Conservation (phyloP, 345 rosid genomes). For the Turnera subulata region DNA sequence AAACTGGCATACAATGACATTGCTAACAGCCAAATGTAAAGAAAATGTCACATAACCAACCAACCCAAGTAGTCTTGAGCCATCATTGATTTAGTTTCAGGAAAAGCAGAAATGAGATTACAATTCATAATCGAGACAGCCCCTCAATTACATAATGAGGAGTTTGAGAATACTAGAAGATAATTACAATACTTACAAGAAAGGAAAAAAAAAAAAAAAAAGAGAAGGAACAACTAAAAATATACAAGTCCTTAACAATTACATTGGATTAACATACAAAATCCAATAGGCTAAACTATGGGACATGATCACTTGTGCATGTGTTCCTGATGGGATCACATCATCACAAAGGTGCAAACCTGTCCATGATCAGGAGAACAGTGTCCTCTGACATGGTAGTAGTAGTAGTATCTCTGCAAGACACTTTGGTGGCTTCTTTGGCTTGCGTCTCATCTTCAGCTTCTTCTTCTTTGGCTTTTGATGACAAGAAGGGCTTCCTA, state of each 20-base stretch:
- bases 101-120: too few relatives aligned
- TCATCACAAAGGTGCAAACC: conserved; percentile 63
- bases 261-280: neutral
- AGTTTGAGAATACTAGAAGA: too few relatives aligned
- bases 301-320: neutral
- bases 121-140: too few relatives aligned
- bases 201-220: neutral
- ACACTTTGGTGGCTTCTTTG: conserved; percentile 22
- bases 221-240: neutral
- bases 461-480: conserved; percentile 16
- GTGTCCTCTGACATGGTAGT: conserved; percentile 59
- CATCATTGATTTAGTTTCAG: too few relatives aligned
- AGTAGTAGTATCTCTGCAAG: conserved; percentile 16
- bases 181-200: too few relatives aligned
- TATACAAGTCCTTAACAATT: neutral
- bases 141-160: too few relatives aligned
- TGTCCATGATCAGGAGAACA: conserved; percentile 72
- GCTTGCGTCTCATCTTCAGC: conserved; percentile 16
- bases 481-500: conserved; percentile 25
- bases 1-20: too few relatives aligned
- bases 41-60: neutral
- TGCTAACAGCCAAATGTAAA: too few relatives aligned
- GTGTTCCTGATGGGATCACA: neutral
- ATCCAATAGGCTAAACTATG: neutral
- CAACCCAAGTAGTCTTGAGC: too few relatives aligned